These are phyloP conservation scores for Paracamarosporium sp. DNA, from an alignment of 2,329 filamentous ascomycete genomes.

Conservation along the genomic window DNA sequence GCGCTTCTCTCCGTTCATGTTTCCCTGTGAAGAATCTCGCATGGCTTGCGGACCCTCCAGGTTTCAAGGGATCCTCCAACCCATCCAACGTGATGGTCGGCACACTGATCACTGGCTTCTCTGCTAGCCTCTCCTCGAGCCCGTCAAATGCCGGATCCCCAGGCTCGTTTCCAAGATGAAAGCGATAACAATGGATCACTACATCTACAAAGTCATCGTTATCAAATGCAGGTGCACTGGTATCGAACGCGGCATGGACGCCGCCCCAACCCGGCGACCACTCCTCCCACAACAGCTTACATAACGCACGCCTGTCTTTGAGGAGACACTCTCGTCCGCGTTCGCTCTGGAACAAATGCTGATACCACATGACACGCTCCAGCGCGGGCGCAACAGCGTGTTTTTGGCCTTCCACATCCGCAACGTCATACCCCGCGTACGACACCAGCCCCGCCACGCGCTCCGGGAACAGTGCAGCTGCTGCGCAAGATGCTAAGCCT, in stretches of 20 bases:
- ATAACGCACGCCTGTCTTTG: background rate
- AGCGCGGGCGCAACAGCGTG: background rate
- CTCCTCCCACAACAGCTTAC: background rate
- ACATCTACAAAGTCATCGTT: slow-evolving; percentile 2
- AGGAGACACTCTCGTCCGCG: background rate
- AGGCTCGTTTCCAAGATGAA: background rate
- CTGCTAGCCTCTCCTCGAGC: background rate
- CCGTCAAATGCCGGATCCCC: background rate
- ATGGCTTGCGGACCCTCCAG: background rate
- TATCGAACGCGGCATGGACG: background rate
- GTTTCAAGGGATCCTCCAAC: background rate
- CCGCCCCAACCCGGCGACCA: background rate
- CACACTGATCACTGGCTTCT: background rate
- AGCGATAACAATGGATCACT: slow-evolving; percentile 3
- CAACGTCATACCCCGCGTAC: slow-evolving; percentile 1
- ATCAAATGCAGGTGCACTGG: background rate
- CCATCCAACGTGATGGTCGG: slow-evolving; percentile 1
- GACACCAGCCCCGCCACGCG: background rate
- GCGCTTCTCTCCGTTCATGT: background rate
- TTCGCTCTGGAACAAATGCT: slow-evolving; percentile 2
- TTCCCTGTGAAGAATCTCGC: background rate
- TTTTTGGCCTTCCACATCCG: background rate
- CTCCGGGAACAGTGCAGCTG: background rate
- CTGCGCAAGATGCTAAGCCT: background rate
- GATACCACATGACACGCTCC: slow-evolving; percentile 3